Evolutionary conservation across 805 yeast genomes (phyloP), one percentile per base, ranked within the genome.

Genomic region (Candida ficus): DNA sequence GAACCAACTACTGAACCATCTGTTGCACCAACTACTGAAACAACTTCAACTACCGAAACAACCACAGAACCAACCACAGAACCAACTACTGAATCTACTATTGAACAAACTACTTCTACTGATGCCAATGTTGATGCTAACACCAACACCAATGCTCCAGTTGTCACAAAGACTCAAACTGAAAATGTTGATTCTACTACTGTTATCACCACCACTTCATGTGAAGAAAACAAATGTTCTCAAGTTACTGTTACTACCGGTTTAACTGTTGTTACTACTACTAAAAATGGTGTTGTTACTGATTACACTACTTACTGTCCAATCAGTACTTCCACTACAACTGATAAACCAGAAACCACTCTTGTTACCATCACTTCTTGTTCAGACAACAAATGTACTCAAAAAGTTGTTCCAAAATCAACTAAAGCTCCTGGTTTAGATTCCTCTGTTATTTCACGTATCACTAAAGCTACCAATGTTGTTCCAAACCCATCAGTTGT

Each of bases 251-350:
- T 33, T 13, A 38, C 42, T 4, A 38, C 32, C 8, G 36, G 33
- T 18, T 16, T 34, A 14, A 33, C 37, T 28, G 33, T 33, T 18
- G 21, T 33, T 18, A 38, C 42, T 9, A 7, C 21, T 6, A 38
- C 37, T 4, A 10, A 28, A 17, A 12, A 33, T 12, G 30, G 28
- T 9, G 17, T 8, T 18, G 20, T 28, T 11, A 33, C 42, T 28
- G 19, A 25, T 8, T 38, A 38, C 21, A 38, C 42, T 13, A 38
- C 42, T 13, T 38, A 33, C 26, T 38, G 38, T 19, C 42, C 42
- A 29, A 22, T 37, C 10, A 18, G 19, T 18, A n/a, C 28, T n/a
- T 29, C 25, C 12, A 21, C 26, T 19, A 11, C 16, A 3, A 21
- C 33, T 16, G 18, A 19, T 17, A 18, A 18, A 17, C 22, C 25